A percentile compares a stretch with the other conserved stretches of the same genome.
phyloP scores from a whole-genome alignment of 345 rosid species.

The Populus deltoides region DNA sequence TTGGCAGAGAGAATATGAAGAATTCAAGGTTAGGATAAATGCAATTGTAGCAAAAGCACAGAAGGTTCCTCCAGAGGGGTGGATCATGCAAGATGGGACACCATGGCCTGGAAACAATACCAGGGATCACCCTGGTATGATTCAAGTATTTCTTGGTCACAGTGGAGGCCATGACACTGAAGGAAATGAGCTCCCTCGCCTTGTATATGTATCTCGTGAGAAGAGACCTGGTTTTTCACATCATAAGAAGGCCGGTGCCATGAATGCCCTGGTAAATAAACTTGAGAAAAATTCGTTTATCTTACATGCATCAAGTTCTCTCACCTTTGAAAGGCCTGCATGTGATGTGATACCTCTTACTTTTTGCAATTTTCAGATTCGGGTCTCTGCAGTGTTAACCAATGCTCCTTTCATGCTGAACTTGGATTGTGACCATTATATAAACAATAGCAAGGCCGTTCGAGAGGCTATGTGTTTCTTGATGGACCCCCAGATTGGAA shows the following conservation, averaged over 20 bases:
- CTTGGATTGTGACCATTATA: constrained; percentile 33
- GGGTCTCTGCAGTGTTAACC: constrained; percentile 32
- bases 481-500: constrained; percentile 35
- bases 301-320: constrained; percentile 4
- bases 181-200: constrained; percentile 38
- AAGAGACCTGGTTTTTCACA: constrained; percentile 36
- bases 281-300: not conserved
- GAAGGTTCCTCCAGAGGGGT: constrained; percentile 81
- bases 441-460: constrained; percentile 35
- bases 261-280: constrained; percentile 75
- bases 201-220: constrained; percentile 35
- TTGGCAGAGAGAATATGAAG: constrained; percentile 89
- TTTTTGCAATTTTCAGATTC: constrained; percentile 21
- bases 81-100: constrained; percentile 98
- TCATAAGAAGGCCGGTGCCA: constrained; percentile 98
- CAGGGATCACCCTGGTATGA: constrained; percentile 97
- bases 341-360: not conserved
- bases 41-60: constrained; percentile 83
- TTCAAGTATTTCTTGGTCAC: constrained; percentile 42
- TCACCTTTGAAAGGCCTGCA: not conserved
- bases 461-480: constrained; percentile 36
- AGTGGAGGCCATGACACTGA: constrained; percentile 34
- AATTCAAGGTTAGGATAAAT: constrained; percentile 87
- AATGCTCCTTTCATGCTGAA: constrained; percentile 41
- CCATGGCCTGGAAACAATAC: constrained; percentile 99